Evolutionary conservation across 306 rosid species (phyloP), one percentile per base, ranked within the genome.

Genomic region (Cucurbita maxima): DNA sequence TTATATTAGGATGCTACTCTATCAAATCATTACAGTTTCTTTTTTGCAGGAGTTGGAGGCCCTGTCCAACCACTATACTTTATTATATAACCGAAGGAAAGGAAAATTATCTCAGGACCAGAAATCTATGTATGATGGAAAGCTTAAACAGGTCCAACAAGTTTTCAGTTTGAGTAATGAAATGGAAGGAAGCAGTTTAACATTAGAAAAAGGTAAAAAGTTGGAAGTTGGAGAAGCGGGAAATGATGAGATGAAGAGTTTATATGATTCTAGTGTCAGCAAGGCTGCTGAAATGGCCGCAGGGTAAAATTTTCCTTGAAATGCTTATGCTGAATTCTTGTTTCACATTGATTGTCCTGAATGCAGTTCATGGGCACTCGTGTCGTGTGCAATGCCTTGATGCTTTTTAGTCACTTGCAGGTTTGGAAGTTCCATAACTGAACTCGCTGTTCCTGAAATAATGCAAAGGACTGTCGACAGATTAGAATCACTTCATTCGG

Each of bases 261-360:
- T 95, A 77, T 95, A 95, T 43, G 92, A 95, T 78, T 84, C 96
- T 70, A 95, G 97, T 73, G 84, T 95, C 70, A 82, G 85, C 84
- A 89, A 89, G 85, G 99, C 99, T 84, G 99, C 97, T 74, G 92
- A 95, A 80, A 86, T 95, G 99, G 97, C 97, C 48, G 86, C 94
- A 25, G 96, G 98, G 98, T 94, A 94, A 79, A 74, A 41, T 30
- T 53, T 8, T 12, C 56, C 52, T 74, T n/a, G 36, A 12, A 58
- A 47, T 61, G 58, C 18, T 58, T 5, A 16, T 62, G 72, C 74
- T 55, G 34, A 12, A 48, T 38, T 40, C 60, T 38, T 37, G 51
- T 81, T 61, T 74, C 13, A 20, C 53, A 61, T 77, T 48, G 10
- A 52, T 10, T 44, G 7, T 44, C 20, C 38, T 40, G 20, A 25